Evolutionary conservation across 768 basidiomycete species (phyloP).

Genomic region (Trametes cingulata): DNA sequence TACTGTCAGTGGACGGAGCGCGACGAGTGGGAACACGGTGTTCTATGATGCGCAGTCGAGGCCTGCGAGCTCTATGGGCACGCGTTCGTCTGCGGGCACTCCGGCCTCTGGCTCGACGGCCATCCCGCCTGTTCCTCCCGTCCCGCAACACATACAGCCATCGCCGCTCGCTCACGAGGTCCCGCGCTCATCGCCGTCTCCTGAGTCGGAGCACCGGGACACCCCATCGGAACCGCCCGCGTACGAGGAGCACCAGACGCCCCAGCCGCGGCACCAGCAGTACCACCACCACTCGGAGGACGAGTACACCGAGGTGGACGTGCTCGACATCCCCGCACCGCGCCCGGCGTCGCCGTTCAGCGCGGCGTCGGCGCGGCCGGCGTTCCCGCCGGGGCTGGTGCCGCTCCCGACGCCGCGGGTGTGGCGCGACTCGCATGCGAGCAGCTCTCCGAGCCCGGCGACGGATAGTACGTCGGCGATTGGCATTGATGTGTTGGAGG

Average conservation of each 20-base stretch:
- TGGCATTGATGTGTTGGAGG: constrained; percentile 64
- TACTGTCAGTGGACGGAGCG: constrained; percentile 54
- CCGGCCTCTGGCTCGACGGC: constrained; percentile 6
- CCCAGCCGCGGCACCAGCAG: not conserved
- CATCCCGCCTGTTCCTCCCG: constrained; percentile 19
- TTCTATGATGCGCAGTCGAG: constrained; percentile 64
- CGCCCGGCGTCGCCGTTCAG: constrained; percentile 54
- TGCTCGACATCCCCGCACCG: constrained; percentile 61
- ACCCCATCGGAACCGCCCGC: constrained; percentile 20
- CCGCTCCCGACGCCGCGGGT: constrained; percentile 30
- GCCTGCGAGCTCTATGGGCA: constrained; percentile 41
- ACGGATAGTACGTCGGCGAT: constrained; percentile 31
- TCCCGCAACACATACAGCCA: constrained; percentile 16
- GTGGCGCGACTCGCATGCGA: constrained; percentile 38
- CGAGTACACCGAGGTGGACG: constrained; percentile 36
- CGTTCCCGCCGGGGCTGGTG: constrained; percentile 42
- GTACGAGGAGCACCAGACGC: constrained; percentile 15
- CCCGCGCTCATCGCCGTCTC: not conserved
- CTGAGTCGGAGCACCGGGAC: not conserved
- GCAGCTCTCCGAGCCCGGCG: constrained; percentile 13
- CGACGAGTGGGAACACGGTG: constrained; percentile 46
- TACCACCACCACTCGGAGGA: not conserved
- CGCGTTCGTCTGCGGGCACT: constrained; percentile 18
- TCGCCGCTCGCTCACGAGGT: constrained; percentile 20
- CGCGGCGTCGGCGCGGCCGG: constrained; percentile 27